Conservation (phyloP, 2,329 filamentous ascomycete genomes). For the Sclerotinia minor region DNA sequence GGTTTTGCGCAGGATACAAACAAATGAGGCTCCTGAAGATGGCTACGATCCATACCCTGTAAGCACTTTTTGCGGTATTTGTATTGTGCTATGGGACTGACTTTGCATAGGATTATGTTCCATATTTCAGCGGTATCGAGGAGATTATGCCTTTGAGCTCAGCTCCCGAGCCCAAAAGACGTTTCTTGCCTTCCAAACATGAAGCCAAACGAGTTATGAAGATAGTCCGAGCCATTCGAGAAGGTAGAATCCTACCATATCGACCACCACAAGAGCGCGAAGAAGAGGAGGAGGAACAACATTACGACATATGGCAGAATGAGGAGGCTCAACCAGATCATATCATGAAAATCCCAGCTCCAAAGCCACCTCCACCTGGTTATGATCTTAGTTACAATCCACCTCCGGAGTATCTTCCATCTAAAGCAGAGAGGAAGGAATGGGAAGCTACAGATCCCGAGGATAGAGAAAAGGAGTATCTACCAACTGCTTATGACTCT, state of each 20-base stretch:
- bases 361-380: constrained; percentile 87
- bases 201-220: constrained; percentile 97
- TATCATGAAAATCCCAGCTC: constrained; percentile 91
- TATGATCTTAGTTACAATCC: constrained; percentile 98
- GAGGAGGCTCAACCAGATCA: constrained; percentile 81
- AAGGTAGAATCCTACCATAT: constrained; percentile 91
- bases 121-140: constrained; percentile 87
- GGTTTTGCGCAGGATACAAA: constrained; percentile 81
- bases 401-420: constrained; percentile 88
- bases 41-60: constrained; percentile 91
- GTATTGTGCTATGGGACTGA: constrained; percentile 31
- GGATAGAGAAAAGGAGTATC: constrained; percentile 84
- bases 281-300: constrained; percentile 70
- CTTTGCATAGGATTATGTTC: constrained; percentile 69
- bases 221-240: constrained; percentile 90
- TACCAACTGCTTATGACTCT: constrained; percentile 79
- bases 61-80: constrained; percentile 39
- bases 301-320: constrained; percentile 90
- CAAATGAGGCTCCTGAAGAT: constrained; percentile 83
- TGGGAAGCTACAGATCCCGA: constrained; percentile 90
- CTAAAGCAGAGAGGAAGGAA: constrained; percentile 74
- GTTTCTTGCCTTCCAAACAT: constrained; percentile 95
- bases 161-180: constrained; percentile 91
- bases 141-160: constrained; percentile 95
- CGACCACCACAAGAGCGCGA: constrained; percentile 70